phyloP scores from a whole-genome alignment of 768 basidiomycete species.

The Neoboletus brunneissimus region DNA sequence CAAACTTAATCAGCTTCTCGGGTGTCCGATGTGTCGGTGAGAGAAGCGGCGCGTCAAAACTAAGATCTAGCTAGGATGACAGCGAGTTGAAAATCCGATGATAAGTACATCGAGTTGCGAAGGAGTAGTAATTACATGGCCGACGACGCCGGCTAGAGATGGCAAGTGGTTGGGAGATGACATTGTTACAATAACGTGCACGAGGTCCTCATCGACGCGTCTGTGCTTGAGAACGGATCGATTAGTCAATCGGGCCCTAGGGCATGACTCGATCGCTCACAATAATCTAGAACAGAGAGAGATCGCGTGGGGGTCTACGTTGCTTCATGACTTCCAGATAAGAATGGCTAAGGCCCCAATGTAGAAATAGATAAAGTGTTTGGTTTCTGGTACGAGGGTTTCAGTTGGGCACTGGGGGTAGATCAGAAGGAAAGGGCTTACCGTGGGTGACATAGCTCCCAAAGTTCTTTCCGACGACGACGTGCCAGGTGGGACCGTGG shows the following conservation, averaged over 20 bases:
- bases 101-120: conserved; percentile 15
- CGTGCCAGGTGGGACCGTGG: conserved; percentile 96
- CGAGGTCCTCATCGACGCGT: conserved; percentile 17
- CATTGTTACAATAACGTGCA: conserved; percentile 25
- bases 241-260: neutral
- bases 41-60: neutral
- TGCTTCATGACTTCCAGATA: conserved; percentile 84
- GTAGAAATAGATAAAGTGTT: conserved; percentile 99
- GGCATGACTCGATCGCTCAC: conserved; percentile 12
- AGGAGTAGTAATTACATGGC: conserved; percentile 26
- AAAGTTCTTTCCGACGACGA: conserved; percentile 99
- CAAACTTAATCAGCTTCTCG: neutral
- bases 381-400: conserved; percentile 66
- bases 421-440: conserved; percentile 35
- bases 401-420: conserved; percentile 7
- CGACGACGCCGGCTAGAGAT: conserved; percentile 14
- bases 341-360: conserved; percentile 89
- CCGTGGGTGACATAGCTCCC: conserved; percentile 98
- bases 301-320: conserved; percentile 5
- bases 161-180: conserved; percentile 17
- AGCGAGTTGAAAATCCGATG: conserved; percentile 12
- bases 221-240: conserved; percentile 5
- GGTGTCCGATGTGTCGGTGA: neutral
- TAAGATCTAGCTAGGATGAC: neutral
- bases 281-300: conserved; percentile 21